phyloP scores from a whole-genome alignment of 2,329 filamentous ascomycete species.

The Dactylellina cionopaga region DNA sequence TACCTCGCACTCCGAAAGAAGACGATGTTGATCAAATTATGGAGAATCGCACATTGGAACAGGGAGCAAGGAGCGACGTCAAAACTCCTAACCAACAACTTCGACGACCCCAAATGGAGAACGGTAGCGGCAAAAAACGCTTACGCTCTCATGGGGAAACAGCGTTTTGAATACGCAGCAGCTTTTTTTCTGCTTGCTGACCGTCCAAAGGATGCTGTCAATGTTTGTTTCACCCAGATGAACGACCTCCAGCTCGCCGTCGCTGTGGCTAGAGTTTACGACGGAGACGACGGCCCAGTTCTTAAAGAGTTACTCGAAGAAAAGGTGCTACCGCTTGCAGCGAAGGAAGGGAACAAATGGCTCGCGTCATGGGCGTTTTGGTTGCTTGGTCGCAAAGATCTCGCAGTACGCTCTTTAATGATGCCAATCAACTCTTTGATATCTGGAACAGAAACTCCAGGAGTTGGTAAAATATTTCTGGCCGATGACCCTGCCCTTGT shows the following conservation, averaged over 20 bases:
- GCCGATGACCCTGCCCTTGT: slow-evolving; percentile 91
- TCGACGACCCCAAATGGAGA: slow-evolving; percentile 84
- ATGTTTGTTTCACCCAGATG: slow-evolving; percentile 85
- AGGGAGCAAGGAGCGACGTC: slow-evolving; percentile 84
- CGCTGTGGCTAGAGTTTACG: slow-evolving; percentile 85
- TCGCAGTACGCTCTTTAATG: slow-evolving; percentile 84
- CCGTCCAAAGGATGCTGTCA: slow-evolving; percentile 82
- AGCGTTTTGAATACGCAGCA: slow-evolving; percentile 91
- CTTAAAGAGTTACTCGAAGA: slow-evolving; percentile 79
- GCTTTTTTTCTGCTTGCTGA: slow-evolving; percentile 94
- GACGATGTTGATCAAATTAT: slow-evolving; percentile 85
- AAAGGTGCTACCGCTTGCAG: slow-evolving; percentile 79
- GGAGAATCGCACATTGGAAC: slow-evolving; percentile 93
- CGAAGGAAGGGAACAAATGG: slow-evolving; percentile 87
- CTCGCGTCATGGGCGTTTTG: slow-evolving; percentile 95
- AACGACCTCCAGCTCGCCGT: slow-evolving; percentile 90
- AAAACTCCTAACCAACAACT: slow-evolving; percentile 87
- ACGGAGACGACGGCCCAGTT: slow-evolving; percentile 81
- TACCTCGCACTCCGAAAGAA: slow-evolving; percentile 94
- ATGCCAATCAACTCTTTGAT: slow-evolving; percentile 80
- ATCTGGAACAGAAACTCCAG: slow-evolving; percentile 71
- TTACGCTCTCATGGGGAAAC: slow-evolving; percentile 90
- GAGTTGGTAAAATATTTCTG: slow-evolving; percentile 80
- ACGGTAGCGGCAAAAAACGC: slow-evolving; percentile 94
- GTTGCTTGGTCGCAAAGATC: slow-evolving; percentile 83